Evolutionary conservation across 1,284 basidiomycete genomes (phyloP).

Genomic region (Ustilago vetiveriae): DNA sequence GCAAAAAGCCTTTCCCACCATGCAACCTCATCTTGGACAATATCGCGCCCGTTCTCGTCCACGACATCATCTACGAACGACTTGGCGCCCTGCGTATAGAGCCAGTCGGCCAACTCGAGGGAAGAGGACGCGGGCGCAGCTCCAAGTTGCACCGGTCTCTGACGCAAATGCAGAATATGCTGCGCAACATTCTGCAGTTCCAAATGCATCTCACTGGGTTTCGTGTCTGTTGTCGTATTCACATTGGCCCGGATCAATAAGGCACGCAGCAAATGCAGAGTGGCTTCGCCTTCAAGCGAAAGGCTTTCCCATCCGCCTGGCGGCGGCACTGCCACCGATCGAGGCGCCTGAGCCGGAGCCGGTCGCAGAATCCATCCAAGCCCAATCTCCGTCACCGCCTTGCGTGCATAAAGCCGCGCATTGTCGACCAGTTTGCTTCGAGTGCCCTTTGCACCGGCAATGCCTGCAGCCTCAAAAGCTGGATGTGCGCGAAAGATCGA

Average conservation of each 20-base stretch:
- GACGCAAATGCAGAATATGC: constrained; percentile 25
- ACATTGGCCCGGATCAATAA: constrained; percentile 20
- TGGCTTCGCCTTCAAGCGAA: constrained; percentile 30
- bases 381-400: constrained; percentile 51
- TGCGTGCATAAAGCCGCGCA: constrained; percentile 48
- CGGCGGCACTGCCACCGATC: constrained; percentile 8
- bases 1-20: constrained; percentile 39
- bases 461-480: constrained; percentile 28
- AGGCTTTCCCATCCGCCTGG: constrained; percentile 52
- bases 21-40: constrained; percentile 17
- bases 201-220: constrained; percentile 4
- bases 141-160: constrained; percentile 23
- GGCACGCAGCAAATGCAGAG: constrained; percentile 30
- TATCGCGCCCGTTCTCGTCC: constrained; percentile 27
- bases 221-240: not conserved
- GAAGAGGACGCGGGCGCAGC: constrained; percentile 7
- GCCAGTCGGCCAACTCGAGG: constrained; percentile 20
- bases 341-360: constrained; percentile 6
- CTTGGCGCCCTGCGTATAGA: constrained; percentile 27
- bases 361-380: constrained; percentile 40
- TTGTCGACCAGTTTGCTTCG: constrained; percentile 46
- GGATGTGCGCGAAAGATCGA: constrained; percentile 42
- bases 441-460: constrained; percentile 33
- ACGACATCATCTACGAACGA: constrained; percentile 31
- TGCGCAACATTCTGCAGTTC: constrained; percentile 13